A percentile compares a stretch with the other conserved stretches of the same genome.
These are phyloP conservation scores for Ascochyta rabiei DNA, from an alignment of 2,329 filamentous ascomycete genomes.

Conservation along the genomic window DNA sequence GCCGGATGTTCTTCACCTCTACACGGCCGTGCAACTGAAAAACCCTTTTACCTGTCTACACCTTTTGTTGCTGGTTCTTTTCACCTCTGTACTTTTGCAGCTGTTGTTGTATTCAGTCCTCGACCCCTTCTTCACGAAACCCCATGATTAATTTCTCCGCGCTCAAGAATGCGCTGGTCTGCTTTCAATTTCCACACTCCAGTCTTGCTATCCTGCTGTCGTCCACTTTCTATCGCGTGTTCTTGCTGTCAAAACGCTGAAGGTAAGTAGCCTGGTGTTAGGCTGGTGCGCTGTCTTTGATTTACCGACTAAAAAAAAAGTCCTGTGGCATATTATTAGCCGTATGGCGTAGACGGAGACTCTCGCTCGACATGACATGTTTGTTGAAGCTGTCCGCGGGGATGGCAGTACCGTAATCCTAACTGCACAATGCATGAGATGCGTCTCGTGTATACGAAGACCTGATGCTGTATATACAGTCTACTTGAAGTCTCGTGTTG, in stretches of 20 bases:
- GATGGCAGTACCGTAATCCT: not conserved
- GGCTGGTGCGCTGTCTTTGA: not conserved
- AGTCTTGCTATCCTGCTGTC: slow-evolving; percentile 7
- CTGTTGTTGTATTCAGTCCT: not conserved
- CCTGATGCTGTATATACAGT: too few species aligned
- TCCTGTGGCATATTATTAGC: not conserved
- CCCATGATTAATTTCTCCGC: slow-evolving; percentile 1
- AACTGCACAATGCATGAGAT: not conserved
- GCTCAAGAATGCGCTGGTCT: not conserved
- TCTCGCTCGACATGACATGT: not conserved
- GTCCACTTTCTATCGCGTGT: not conserved
- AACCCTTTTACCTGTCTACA: not conserved
- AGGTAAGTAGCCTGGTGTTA: not conserved
- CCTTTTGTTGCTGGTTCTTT: not conserved
- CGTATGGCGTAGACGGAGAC: not conserved
- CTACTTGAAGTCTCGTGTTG: too few species aligned
- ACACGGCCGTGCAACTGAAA: not conserved
- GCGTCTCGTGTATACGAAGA: too few species aligned
- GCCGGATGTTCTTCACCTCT: not conserved
- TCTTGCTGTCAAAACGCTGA: not conserved
- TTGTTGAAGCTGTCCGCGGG: not conserved
- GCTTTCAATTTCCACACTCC: not conserved
- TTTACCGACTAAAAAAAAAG: not conserved
- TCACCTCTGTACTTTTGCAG: not conserved
- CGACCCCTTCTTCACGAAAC: not conserved